Percentiles rank a stretch among this genome's conserved stretches.
These are phyloP conservation scores for Didymella sp. DNA, from an alignment of 2,329 filamentous ascomycete species.

Conservation along the genomic window DNA sequence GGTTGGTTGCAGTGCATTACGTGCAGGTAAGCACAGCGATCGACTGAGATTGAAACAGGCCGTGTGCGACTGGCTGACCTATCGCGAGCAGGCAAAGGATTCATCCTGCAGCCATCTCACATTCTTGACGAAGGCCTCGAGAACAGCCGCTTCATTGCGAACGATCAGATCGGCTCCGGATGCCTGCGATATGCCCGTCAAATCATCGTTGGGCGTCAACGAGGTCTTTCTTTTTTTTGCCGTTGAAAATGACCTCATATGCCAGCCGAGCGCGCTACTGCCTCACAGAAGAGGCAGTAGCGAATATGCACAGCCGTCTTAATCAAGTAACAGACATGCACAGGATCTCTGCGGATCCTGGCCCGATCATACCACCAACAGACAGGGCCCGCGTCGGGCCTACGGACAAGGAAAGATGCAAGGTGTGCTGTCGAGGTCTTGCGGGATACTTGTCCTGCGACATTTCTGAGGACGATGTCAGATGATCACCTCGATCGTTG, in stretches of 20 bases:
- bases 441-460: neutral
- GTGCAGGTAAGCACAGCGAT: conserved; percentile 18
- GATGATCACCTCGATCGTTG: conserved; percentile 11
- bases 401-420: conserved; percentile 13
- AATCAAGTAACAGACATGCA: conserved; percentile 25
- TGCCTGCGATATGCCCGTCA: neutral
- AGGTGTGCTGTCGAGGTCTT: conserved; percentile 21
- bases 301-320: conserved; percentile 24
- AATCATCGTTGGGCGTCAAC: neutral
- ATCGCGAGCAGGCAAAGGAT: conserved; percentile 3
- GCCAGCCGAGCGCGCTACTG: neutral
- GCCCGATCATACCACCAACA: conserved; percentile 16
- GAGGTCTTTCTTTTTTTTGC: neutral
- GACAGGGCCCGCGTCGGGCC: conserved; percentile 14
- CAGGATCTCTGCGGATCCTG: conserved; percentile 20
- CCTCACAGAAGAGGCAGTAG: conserved; percentile 5
- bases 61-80: conserved; percentile 6
- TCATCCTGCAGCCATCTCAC: conserved; percentile 9
- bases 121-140: conserved; percentile 3
- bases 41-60: conserved; percentile 12
- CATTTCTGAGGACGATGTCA: conserved; percentile 2
- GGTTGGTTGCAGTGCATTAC: conserved; percentile 11
- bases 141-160: neutral
- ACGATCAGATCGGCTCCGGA: neutral
- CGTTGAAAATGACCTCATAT: conserved; percentile 11